Evolutionary conservation across 441 rosid genomes (phyloP).

Genomic region (California macrophylla): DNA sequence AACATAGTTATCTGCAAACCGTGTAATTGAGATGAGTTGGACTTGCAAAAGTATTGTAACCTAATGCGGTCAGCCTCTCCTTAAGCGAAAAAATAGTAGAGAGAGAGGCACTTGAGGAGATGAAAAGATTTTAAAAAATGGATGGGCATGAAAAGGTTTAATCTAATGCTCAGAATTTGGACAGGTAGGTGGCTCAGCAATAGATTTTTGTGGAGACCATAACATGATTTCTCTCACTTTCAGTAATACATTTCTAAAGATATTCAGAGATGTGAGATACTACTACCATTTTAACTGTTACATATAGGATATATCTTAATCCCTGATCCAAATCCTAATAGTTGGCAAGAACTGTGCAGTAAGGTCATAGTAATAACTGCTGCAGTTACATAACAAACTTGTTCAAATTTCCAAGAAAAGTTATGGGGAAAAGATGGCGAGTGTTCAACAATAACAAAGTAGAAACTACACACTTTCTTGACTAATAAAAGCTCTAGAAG

Average conservation of each 20-base stretch:
- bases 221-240: background rate
- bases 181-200: background rate
- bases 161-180: conserved; percentile 1
- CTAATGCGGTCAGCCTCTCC: background rate
- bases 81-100: background rate
- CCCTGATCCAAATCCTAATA: background rate
- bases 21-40: background rate
- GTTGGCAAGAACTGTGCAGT: background rate
- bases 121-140: background rate
- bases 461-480: background rate
- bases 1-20: background rate
- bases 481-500: background rate
- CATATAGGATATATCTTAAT: background rate
- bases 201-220: background rate
- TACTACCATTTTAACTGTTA: background rate
- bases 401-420: background rate
- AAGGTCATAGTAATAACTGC: background rate
- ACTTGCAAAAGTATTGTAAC: background rate
- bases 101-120: background rate
- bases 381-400: background rate
- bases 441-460: background rate
- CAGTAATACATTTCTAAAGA: background rate
- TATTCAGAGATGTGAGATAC: background rate
- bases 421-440: background rate
- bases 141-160: background rate